Evolutionary conservation across 352 stramenopile species (phyloP).

Genomic region (Globisporangium spinosum): DNA sequence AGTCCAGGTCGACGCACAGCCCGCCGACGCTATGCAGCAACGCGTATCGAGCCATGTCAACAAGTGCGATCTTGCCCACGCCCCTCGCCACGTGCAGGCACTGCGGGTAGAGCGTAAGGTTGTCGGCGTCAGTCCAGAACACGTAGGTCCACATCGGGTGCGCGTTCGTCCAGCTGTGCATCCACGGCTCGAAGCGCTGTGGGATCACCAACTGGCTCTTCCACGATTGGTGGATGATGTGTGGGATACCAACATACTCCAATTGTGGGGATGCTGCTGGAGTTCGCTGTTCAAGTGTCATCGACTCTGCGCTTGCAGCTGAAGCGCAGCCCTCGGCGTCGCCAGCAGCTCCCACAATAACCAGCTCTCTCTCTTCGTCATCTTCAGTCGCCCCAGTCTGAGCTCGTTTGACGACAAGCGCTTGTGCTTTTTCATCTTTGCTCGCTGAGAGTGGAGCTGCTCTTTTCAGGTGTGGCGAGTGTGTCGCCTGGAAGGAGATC

Average conservation of each 20-base stretch:
- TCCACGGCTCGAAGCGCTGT: slow-evolving; percentile 46
- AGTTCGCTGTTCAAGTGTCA: background rate
- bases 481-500: slow-evolving; percentile 8
- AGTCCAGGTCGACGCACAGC: slow-evolving; percentile 50
- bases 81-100: slow-evolving; percentile 35
- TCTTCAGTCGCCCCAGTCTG: slow-evolving; percentile 1
- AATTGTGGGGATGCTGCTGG: background rate
- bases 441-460: background rate
- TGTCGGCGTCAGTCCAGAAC: slow-evolving; percentile 58
- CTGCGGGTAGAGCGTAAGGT: slow-evolving; percentile 41
- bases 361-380: slow-evolving; percentile 7
- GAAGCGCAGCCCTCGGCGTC: background rate
- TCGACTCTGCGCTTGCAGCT: background rate
- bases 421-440: background rate
- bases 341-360: background rate
- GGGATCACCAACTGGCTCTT: slow-evolving; percentile 40
- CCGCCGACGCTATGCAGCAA: slow-evolving; percentile 46
- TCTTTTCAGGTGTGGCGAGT: background rate
- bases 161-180: slow-evolving; percentile 40
- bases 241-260: slow-evolving; percentile 25
- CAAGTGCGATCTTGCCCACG: slow-evolving; percentile 42
- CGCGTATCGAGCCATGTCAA: slow-evolving; percentile 54
- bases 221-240: slow-evolving; percentile 59
- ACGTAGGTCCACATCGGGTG: slow-evolving; percentile 52
- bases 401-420: background rate